Evolutionary conservation across 768 basidiomycete genomes (phyloP).

Genomic region (Mycena floridula): DNA sequence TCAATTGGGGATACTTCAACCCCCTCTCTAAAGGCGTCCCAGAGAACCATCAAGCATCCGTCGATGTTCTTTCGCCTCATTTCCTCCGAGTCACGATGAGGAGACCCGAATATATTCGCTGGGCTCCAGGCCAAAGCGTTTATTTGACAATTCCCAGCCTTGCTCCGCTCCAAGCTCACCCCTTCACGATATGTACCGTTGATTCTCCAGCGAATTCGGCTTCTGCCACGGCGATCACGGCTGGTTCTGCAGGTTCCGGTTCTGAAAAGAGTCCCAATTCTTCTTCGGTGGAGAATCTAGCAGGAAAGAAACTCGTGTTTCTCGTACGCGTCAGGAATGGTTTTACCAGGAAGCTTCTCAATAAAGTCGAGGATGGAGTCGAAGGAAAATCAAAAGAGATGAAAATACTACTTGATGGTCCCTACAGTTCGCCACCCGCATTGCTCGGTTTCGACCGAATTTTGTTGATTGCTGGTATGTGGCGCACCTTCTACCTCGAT

Average conservation of each 20-base stretch:
- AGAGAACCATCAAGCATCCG: constrained; percentile 32
- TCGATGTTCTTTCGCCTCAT: constrained; percentile 37
- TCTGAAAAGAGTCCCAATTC: too few relatives aligned
- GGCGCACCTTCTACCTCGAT: too few relatives aligned
- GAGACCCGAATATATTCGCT: constrained; percentile 14
- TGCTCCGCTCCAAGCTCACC: constrained; percentile 44
- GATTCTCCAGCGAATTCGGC: constrained; percentile 31
- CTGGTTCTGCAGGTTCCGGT: too few relatives aligned
- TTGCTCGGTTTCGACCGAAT: constrained; percentile 36
- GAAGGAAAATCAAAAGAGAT: background rate
- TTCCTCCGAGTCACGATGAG: constrained; percentile 36
- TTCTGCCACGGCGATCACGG: too few relatives aligned
- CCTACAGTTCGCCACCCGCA: constrained; percentile 42
- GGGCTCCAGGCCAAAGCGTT: constrained; percentile 47
- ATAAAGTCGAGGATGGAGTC: constrained; percentile 18
- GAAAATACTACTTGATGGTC: constrained; percentile 44
- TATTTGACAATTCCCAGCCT: constrained; percentile 46
- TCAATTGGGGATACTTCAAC: constrained; percentile 40
- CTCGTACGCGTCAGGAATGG: constrained; percentile 54
- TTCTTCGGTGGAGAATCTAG: too few relatives aligned
- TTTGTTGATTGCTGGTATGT: constrained; percentile 39
- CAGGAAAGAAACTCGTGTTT: too few relatives aligned
- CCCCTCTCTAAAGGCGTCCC: too few relatives aligned
- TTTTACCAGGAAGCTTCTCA: constrained; percentile 45
- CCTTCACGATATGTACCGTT: constrained; percentile 54